Evolutionary conservation across 805 yeast genomes (phyloP).

Genomic region (Jamesozyma rosinii): DNA sequence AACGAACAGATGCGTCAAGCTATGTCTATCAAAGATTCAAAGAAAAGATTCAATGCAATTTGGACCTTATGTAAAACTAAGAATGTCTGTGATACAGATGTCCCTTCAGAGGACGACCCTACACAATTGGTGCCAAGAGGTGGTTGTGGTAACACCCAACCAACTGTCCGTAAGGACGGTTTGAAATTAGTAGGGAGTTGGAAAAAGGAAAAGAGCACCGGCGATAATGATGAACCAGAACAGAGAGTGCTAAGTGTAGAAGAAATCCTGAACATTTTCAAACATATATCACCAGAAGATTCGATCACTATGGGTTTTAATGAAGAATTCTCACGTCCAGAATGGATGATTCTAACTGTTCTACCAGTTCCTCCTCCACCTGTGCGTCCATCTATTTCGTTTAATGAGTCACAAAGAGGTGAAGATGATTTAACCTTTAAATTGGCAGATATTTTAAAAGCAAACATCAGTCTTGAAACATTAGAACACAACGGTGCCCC

Average conservation of each 20-base stretch:
- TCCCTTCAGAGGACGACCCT: conserved; percentile 52
- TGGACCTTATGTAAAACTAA: conserved; percentile 89
- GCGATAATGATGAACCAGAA: conserved; percentile 86
- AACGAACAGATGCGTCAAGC: conserved; percentile 71
- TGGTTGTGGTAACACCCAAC: conserved; percentile 97
- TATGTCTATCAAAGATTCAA: conserved; percentile 81
- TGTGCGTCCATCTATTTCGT: conserved; percentile 96
- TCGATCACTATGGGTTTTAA: conserved; percentile 76
- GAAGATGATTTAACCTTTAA: conserved; percentile 98
- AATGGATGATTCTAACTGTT: conserved; percentile 96
- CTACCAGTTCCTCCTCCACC: conserved; percentile 99
- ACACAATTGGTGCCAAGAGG: conserved; percentile 61
- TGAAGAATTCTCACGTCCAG: conserved; percentile 96
- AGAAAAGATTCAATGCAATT: conserved; percentile 91
- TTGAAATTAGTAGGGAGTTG: conserved; percentile 95
- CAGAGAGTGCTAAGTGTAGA: conserved; percentile 79
- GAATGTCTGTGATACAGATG: conserved; percentile 91
- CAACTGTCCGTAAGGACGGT: conserved; percentile 92
- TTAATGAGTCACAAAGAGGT: conserved; percentile 95
- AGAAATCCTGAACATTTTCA: conserved; percentile 84
- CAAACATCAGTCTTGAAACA: conserved; percentile 93
- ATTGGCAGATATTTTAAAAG: conserved; percentile 91
- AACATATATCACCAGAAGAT: conserved; percentile 81
- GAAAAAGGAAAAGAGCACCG: conserved; percentile 72
- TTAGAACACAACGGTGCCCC: conserved; percentile 98